Evolutionary conservation across 2,329 filamentous ascomycete genomes (phyloP), one percentile per base, ranked within the genome.

Genomic region (Cordyceps pruinosa): DNA sequence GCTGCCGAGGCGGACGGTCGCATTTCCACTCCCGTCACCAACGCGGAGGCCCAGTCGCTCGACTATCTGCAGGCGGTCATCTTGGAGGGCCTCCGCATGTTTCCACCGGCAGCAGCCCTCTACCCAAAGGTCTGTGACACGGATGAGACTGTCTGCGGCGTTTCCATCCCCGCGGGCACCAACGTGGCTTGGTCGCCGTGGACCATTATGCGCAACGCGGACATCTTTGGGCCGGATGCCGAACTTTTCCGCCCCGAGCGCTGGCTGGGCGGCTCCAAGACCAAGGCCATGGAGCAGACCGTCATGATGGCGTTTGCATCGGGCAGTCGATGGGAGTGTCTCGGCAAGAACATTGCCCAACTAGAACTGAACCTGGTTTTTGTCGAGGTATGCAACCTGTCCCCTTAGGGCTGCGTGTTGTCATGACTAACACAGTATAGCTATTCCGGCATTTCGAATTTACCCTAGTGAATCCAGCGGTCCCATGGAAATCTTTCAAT

Each of bases 41-140:
- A 68, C 42, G 59, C 62, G 17, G 65, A 68, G 56, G 66, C 68
- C 3, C 61, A 62, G 41, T 62, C 62, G 30, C 58, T 73, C 5
- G 67, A 66, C 0, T 75, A 70, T 49, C 63, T 75, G 1, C 65
- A 69, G 55, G 72, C 78, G 0, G 66, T 77, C 48, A 75, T 80
- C 58, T 66, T 72, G 9, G 75, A 79, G 59, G 65, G 61, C 15
- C 51, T 67, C 17, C 61, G 64, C 41, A 60, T 64, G 35, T 60
- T 59, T 54, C 62, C 62, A 23, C 63, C 63, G 21, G 61, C 62
- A 3, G 47, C 60, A 1, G 63, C 63, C 0, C 57, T 64, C 19
- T 64, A 63, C 58, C 58, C 64, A 2, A 65, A 65, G 28, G 60
- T 61, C 13, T 59, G 58, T 44, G 28, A 54, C 41, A 48, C 35